Evolutionary conservation across 768 basidiomycete genomes (phyloP).

Genomic region (Mycena rosella): DNA sequence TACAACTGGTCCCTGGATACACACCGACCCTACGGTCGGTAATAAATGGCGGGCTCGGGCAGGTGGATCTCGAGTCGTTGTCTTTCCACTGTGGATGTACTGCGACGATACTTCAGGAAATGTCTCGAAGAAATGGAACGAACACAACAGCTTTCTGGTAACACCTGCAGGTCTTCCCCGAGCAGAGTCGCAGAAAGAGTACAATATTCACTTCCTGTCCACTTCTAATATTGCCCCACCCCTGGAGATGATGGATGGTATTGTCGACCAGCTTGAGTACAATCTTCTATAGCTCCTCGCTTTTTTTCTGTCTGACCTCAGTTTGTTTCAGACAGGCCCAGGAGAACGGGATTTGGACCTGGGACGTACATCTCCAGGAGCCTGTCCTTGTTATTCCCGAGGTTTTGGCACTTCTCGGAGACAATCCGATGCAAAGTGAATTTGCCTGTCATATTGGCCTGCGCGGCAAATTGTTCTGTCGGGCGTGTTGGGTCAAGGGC

Average conservation of each 20-base stretch:
- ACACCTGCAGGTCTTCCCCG: constrained; percentile 53
- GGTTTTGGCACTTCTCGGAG: constrained; percentile 52
- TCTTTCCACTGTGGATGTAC: constrained; percentile 41
- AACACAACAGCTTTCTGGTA: constrained; percentile 55
- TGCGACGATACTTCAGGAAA: constrained; percentile 50
- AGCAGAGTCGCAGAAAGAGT: constrained; percentile 43
- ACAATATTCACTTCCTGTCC: constrained; percentile 55
- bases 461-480: constrained; percentile 12
- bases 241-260: constrained; percentile 59
- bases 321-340: constrained; percentile 28
- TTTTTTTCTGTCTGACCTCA: no score
- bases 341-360: constrained; percentile 52
- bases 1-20: not conserved
- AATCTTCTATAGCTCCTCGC: not conserved
- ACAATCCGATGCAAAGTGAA: constrained; percentile 66
- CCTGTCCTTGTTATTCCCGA: constrained; percentile 45
- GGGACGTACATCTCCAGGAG: constrained; percentile 48
- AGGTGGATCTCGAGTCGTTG: constrained; percentile 30
- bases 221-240: constrained; percentile 59
- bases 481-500: constrained; percentile 25
- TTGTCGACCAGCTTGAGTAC: constrained; percentile 50
- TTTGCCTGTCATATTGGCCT: constrained; percentile 44
- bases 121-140: constrained; percentile 43
- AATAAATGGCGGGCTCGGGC: constrained; percentile 21
- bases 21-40: constrained; percentile 8